A percentile compares a stretch with the other conserved stretches of the same genome.
These are phyloP conservation scores for Chalara sp. DNA, from an alignment of 2,329 filamentous ascomycete species.

Conservation along the genomic window DNA sequence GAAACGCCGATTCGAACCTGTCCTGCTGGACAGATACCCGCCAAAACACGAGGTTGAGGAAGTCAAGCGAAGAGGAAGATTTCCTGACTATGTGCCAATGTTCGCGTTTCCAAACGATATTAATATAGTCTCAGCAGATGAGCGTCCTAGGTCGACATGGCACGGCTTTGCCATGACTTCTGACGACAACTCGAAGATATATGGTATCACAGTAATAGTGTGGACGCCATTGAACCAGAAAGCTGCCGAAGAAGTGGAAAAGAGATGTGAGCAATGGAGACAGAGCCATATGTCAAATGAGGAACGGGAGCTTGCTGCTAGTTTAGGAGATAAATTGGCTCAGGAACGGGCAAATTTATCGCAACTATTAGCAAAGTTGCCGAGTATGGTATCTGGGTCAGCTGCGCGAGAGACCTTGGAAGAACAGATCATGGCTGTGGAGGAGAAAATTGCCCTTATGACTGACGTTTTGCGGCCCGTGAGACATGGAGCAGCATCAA, in stretches of 20 bases:
- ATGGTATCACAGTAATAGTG: conserved; percentile 84
- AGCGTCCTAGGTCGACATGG: conserved; percentile 93
- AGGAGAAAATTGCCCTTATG: conserved; percentile 97
- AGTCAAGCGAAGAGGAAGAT: conserved; percentile 69
- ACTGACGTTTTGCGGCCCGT: conserved; percentile 89
- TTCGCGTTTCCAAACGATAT: conserved; percentile 99
- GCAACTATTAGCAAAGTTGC: conserved; percentile 75
- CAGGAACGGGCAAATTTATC: conserved; percentile 85
- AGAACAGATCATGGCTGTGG: conserved; percentile 89
- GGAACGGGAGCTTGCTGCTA: conserved; percentile 86
- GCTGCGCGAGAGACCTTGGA: conserved; percentile 76
- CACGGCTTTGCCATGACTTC: conserved; percentile 98
- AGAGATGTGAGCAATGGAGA: conserved; percentile 77
- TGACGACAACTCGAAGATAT: conserved; percentile 83
- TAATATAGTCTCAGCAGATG: conserved; percentile 90
- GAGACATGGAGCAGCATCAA: conserved; percentile 88
- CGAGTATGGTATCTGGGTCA: conserved; percentile 73
- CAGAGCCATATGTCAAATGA: conserved; percentile 83
- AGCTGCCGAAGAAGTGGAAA: conserved; percentile 77
- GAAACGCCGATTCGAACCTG: conserved; percentile 88
- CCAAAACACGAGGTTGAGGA: conserved; percentile 78
- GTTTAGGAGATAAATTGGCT: conserved; percentile 81
- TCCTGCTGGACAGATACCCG: conserved; percentile 91
- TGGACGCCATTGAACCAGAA: conserved; percentile 83
- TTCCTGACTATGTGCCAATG: conserved; percentile 98